Evolutionary conservation across 75 land plant species (phyloP).

Genomic region (Gnetum montanum): DNA sequence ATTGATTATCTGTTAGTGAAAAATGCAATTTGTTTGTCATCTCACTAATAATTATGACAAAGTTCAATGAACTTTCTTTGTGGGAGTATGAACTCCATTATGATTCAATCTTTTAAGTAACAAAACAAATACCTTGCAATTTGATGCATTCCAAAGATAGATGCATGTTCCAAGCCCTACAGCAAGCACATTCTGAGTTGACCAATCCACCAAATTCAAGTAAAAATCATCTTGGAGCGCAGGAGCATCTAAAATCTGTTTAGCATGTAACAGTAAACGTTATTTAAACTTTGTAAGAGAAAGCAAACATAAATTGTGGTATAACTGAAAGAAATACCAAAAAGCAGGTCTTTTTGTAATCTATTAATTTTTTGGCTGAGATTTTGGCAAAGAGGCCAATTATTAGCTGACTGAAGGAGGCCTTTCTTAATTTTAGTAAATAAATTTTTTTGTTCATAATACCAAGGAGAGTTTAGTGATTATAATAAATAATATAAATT

Average conservation of each 20-base stretch:
- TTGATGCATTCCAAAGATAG: constrained; percentile 86
- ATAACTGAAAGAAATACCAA: neutral
- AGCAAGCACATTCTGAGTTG: constrained; percentile 70
- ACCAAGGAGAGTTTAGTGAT: too few species aligned
- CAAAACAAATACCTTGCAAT: constrained; percentile 54
- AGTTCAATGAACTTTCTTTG: too few species aligned
- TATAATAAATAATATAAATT: too few species aligned
- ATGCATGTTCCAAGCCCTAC: constrained; percentile 82
- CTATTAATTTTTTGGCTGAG: neutral
- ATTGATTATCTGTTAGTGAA: too few species aligned
- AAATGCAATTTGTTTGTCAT: neutral
- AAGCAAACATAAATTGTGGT: neutral
- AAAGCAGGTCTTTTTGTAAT: neutral
- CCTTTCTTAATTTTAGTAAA: neutral
- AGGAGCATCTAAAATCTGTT: constrained; percentile 83
- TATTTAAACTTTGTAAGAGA: neutral
- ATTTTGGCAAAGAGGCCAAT: neutral
- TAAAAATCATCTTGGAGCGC: constrained; percentile 91
- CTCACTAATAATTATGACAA: too few species aligned
- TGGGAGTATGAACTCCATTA: too few species aligned
- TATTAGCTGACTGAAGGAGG: neutral
- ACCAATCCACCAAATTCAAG: constrained; percentile 85
- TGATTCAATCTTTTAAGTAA: neutral
- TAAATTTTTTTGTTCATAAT: neutral
- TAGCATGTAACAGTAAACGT: constrained; percentile 5